These are phyloP conservation scores for Elsinoe ampelina DNA, from an alignment of 2,329 filamentous ascomycete genomes.

Conservation along the genomic window DNA sequence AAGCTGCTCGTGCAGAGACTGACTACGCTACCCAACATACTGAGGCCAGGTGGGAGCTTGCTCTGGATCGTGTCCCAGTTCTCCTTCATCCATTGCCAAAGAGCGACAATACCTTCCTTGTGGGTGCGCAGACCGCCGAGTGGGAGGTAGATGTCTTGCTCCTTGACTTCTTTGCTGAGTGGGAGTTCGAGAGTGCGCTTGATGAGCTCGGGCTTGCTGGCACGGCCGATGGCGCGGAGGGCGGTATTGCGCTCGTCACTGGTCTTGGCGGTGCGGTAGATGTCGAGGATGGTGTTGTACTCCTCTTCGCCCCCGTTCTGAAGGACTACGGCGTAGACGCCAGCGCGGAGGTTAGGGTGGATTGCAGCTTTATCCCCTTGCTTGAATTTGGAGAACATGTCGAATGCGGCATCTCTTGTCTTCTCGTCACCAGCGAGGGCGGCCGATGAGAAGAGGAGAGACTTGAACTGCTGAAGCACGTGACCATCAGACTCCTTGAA, in stretches of 20 bases:
- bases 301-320: slow-evolving; percentile 79
- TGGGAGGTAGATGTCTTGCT: slow-evolving; percentile 89
- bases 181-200: slow-evolving; percentile 68
- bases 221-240: slow-evolving; percentile 70
- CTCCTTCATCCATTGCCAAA: slow-evolving; percentile 74
- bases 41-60: slow-evolving; percentile 74
- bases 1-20: slow-evolving; percentile 75
- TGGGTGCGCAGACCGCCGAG: slow-evolving; percentile 70
- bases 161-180: slow-evolving; percentile 74
- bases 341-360: slow-evolving; percentile 82
- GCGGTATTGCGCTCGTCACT: slow-evolving; percentile 88
- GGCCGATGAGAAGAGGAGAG: slow-evolving; percentile 75
- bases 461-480: slow-evolving; percentile 90
- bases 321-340: slow-evolving; percentile 76
- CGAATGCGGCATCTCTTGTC: slow-evolving; percentile 70
- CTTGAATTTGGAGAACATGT: slow-evolving; percentile 82
- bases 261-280: slow-evolving; percentile 65
- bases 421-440: slow-evolving; percentile 71
- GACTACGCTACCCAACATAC: slow-evolving; percentile 78
- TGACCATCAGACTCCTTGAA: slow-evolving; percentile 81
- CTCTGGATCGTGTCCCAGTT: slow-evolving; percentile 82
- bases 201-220: slow-evolving; percentile 69
- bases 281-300: slow-evolving; percentile 68
- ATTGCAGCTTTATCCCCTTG: slow-evolving; percentile 70
- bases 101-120: slow-evolving; percentile 64